Evolutionary conservation across 2,329 filamentous ascomycete species (phyloP).

Genomic region (Fusarium newnesense): DNA sequence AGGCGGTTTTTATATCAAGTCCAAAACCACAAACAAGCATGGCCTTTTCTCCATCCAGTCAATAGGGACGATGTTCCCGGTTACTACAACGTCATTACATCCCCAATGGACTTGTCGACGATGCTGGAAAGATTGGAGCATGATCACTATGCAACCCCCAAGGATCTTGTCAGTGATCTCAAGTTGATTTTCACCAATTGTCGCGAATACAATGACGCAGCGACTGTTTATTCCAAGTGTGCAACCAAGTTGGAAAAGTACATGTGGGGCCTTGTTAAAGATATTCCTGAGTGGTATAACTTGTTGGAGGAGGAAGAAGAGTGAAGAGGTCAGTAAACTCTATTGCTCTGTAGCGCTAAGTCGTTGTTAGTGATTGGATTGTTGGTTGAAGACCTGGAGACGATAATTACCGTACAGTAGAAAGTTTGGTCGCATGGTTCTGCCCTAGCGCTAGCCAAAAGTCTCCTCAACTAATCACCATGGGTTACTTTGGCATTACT

Average conservation of each 20-base stretch:
- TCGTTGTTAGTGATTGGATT: no score
- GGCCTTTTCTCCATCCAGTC: constrained; percentile 94
- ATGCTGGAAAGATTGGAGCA: constrained; percentile 97
- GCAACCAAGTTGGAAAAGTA: constrained; percentile 93
- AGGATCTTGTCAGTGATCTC: constrained; percentile 91
- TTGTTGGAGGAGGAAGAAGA: neutral
- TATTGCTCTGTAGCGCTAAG: no score
- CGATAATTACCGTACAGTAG: no score
- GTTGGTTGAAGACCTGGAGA: no score
- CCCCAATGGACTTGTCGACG: constrained; percentile 96
- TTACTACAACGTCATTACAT: constrained; percentile 97
- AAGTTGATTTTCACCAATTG: constrained; percentile 94
- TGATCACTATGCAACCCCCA: constrained; percentile 88
- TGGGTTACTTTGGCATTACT: no score
- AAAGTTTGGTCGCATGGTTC: no score
- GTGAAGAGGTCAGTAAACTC: neutral
- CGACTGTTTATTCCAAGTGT: constrained; percentile 91
- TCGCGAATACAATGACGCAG: constrained; percentile 95
- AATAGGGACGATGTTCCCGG: constrained; percentile 95
- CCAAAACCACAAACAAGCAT: constrained; percentile 90
- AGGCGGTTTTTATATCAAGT: constrained; percentile 92
- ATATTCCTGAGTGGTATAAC: constrained; percentile 86
- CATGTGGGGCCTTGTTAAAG: constrained; percentile 93
- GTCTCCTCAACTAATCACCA: no score
- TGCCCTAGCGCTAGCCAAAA: no score